Evolutionary conservation across 1,284 basidiomycete genomes (phyloP).

Genomic region (Coniferiporia sulphurascens): DNA sequence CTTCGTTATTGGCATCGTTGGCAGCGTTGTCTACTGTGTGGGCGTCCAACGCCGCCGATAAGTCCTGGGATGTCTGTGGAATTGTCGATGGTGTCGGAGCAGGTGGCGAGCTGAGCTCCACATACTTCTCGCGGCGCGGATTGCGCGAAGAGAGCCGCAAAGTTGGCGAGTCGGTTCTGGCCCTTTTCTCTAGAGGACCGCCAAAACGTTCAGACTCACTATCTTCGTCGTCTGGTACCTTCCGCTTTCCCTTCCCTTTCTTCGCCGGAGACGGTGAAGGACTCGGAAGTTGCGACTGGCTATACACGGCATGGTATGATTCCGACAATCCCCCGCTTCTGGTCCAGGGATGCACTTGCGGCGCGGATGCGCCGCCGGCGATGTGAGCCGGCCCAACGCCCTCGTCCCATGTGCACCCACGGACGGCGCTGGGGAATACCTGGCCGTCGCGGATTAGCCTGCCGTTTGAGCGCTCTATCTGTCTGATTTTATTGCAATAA

Average conservation of each 20-base stretch:
- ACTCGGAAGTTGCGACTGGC: background rate
- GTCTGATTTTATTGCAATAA: background rate
- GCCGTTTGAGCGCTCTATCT: background rate
- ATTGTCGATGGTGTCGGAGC: background rate
- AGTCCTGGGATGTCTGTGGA: background rate
- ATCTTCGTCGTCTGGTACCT: background rate
- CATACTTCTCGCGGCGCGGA: too few species aligned
- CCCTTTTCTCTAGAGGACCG: background rate
- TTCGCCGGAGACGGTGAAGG: background rate
- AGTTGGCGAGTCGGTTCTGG: background rate
- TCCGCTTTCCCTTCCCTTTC: background rate
- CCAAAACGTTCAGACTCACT: background rate
- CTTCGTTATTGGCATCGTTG: too few species aligned
- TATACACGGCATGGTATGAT: background rate
- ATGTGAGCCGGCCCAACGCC: too few species aligned
- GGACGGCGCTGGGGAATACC: background rate
- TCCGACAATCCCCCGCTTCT: background rate
- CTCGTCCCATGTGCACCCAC: background rate
- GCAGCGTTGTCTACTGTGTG: background rate
- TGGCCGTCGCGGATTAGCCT: background rate
- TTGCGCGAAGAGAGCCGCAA: background rate
- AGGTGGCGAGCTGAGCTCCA: background rate
- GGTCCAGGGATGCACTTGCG: background rate
- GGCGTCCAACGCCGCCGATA: background rate
- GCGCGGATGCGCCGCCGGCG: too few species aligned